Conservation (phyloP, 306 rosid species). For the Lablab purpureus region DNA sequence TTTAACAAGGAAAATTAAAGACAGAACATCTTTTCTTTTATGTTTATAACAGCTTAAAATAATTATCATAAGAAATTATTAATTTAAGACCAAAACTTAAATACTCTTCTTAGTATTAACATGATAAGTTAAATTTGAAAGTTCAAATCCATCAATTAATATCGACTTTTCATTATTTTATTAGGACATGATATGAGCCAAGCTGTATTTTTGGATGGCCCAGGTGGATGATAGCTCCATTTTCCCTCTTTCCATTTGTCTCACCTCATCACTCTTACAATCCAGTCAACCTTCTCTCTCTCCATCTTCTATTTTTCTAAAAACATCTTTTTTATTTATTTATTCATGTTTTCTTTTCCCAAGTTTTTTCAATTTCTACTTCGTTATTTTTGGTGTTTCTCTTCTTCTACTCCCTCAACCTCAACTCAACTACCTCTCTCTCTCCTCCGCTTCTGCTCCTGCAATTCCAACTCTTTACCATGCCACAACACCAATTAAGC, state of each 20-base stretch:
- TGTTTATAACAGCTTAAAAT: too few species aligned
- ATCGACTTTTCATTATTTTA: background rate
- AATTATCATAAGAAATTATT: too few species aligned
- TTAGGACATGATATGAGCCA: background rate
- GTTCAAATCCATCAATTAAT: background rate
- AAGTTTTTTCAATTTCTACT: background rate
- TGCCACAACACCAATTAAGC: constrained; percentile 41
- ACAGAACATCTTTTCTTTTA: too few species aligned
- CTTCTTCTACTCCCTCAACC: constrained; percentile 24
- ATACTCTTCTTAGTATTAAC: too few species aligned
- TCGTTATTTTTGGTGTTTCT: background rate
- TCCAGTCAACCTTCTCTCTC: constrained; percentile 57
- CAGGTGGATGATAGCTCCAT: constrained; percentile 15
- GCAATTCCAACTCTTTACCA: constrained; percentile 42
- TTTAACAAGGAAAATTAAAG: too few species aligned
- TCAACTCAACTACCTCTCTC: constrained; percentile 9
- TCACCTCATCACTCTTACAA: constrained; percentile 46
- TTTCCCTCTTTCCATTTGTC: constrained; percentile 12
- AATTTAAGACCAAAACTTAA: too few species aligned
- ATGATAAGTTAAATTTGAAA: too few species aligned
- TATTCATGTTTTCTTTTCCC: background rate
- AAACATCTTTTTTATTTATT: background rate
- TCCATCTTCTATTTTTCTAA: background rate
- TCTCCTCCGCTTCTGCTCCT: background rate
- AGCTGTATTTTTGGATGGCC: constrained; percentile 21